Percentiles rank a stretch among this genome's conserved stretches.
These are phyloP conservation scores for Tephrocybe sp. DNA, from an alignment of 768 basidiomycete genomes.

Conservation along the genomic window DNA sequence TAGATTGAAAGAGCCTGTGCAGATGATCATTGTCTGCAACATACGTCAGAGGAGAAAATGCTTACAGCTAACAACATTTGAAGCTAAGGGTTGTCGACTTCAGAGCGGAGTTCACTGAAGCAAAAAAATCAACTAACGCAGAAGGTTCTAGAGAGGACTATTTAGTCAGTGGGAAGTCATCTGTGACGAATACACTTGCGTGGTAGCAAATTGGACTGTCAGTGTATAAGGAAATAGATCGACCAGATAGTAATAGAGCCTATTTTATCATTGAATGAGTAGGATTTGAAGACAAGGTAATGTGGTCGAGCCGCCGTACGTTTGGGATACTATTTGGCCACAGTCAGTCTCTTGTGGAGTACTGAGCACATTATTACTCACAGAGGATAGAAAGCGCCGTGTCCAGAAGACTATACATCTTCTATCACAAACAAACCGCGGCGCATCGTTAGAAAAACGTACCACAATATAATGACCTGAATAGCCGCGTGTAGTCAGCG, in stretches of 20 bases:
- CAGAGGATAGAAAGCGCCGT: slow-evolving; percentile 12
- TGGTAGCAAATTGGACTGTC: slow-evolving; percentile 13
- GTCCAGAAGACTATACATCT: slow-evolving; percentile 11
- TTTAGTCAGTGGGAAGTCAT: neutral
- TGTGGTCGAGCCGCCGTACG: slow-evolving; percentile 6
- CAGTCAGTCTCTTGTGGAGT: neutral
- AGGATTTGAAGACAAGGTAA: neutral
- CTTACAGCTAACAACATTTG: slow-evolving; percentile 16
- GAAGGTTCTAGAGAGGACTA: slow-evolving; percentile 5
- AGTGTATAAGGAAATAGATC: slow-evolving; percentile 16
- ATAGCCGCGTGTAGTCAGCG: neutral
- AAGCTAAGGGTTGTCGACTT: neutral
- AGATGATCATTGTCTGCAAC: neutral
- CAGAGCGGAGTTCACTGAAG: neutral
- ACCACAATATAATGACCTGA: slow-evolving; percentile 7
- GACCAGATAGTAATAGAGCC: slow-evolving; percentile 18
- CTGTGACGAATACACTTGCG: slow-evolving; percentile 5
- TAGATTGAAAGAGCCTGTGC: slow-evolving; percentile 11
- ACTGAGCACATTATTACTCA: neutral
- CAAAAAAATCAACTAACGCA: slow-evolving; percentile 4
- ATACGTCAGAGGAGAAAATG: neutral
- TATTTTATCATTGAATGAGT: neutral
- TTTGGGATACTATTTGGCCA: slow-evolving; percentile 12
- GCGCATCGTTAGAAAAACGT: neutral
- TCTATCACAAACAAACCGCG: neutral